phyloP scores from a whole-genome alignment of 371 early-diverging fungal genomes.

The Chytridium lagenaria region DNA sequence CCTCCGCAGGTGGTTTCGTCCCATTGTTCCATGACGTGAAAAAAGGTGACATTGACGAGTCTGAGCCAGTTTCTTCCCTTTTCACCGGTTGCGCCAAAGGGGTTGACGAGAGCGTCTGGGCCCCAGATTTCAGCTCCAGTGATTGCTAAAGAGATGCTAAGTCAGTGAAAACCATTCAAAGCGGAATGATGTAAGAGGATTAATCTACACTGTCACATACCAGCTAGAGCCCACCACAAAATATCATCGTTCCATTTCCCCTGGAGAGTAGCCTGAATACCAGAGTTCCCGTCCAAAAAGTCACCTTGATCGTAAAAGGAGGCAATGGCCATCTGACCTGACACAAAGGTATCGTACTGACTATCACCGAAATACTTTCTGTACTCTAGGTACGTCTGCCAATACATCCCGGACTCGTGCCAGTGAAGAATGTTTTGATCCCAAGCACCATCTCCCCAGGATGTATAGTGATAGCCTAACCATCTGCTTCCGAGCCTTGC shows the following conservation, averaged over 20 bases:
- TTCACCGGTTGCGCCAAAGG: neutral
- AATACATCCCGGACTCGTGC: neutral
- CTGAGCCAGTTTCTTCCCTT: neutral
- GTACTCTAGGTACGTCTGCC: neutral
- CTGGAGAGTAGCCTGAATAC: neutral
- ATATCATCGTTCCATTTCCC: neutral
- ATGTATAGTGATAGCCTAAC: neutral
- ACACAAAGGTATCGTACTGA: neutral
- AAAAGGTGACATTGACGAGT: neutral
- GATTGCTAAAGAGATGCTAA: neutral
- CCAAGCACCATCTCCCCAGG: conserved; percentile 1
- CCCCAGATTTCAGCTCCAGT: neutral
- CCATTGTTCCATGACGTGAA: neutral
- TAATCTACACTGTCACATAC: no score
- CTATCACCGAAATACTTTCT: neutral
- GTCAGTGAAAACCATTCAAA: neutral
- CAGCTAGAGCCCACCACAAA: neutral
- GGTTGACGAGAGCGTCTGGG: neutral
- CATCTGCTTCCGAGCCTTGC: neutral
- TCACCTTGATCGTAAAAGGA: neutral
- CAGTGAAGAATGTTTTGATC: neutral
- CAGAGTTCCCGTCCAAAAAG: neutral
- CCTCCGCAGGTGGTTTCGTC: neutral
- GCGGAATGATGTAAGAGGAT: neutral
- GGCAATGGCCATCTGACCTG: neutral